Percentiles rank a stretch among this genome's conserved stretches.
These are phyloP conservation scores for Pythium phragmitis DNA, from an alignment of 352 stramenopile genomes.

Conservation along the genomic window DNA sequence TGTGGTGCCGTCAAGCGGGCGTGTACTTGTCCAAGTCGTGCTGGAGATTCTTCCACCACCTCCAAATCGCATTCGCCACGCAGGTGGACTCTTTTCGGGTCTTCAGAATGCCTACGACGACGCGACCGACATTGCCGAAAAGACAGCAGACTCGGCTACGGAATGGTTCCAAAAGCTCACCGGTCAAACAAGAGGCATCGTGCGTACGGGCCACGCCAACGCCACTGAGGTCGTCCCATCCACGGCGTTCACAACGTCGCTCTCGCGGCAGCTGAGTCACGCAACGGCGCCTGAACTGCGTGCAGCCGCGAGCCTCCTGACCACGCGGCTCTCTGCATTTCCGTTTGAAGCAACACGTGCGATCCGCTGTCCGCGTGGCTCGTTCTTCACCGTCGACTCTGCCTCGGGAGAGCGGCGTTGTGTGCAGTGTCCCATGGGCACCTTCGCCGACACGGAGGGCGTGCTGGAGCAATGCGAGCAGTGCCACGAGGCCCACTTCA, in stretches of 20 bases:
- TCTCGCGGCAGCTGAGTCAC: slow-evolving; percentile 13
- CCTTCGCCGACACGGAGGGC: slow-evolving; percentile 31
- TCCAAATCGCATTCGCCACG: not conserved
- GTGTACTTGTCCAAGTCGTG: slow-evolving; percentile 7
- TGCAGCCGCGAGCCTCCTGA: slow-evolving; percentile 1
- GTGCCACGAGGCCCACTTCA: slow-evolving; percentile 43
- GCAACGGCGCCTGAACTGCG: not conserved
- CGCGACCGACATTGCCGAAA: not conserved
- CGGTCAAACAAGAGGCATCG: slow-evolving; percentile 6
- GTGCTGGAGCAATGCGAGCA: slow-evolving; percentile 30
- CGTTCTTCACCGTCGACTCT: slow-evolving; percentile 9
- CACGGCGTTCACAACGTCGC: slow-evolving; percentile 1
- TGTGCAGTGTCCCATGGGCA: slow-evolving; percentile 37
- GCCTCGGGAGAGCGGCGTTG: slow-evolving; percentile 11
- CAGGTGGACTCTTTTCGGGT: slow-evolving; percentile 3
- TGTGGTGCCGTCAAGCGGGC: not conserved
- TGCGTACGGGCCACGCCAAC: slow-evolving; percentile 7
- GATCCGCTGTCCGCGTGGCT: slow-evolving; percentile 23
- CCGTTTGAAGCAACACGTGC: slow-evolving; percentile 15
- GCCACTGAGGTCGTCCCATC: slow-evolving; percentile 10
- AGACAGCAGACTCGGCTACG: slow-evolving; percentile 4
- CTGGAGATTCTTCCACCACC: slow-evolving; percentile 18
- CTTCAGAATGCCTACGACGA: slow-evolving; percentile 13
- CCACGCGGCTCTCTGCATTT: slow-evolving; percentile 2
- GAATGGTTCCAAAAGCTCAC: slow-evolving; percentile 10